Percentiles rank a stretch among this genome's conserved stretches.
phyloP scores from a whole-genome alignment of 768 basidiomycete genomes.

The Panaeolus cyanescens region DNA sequence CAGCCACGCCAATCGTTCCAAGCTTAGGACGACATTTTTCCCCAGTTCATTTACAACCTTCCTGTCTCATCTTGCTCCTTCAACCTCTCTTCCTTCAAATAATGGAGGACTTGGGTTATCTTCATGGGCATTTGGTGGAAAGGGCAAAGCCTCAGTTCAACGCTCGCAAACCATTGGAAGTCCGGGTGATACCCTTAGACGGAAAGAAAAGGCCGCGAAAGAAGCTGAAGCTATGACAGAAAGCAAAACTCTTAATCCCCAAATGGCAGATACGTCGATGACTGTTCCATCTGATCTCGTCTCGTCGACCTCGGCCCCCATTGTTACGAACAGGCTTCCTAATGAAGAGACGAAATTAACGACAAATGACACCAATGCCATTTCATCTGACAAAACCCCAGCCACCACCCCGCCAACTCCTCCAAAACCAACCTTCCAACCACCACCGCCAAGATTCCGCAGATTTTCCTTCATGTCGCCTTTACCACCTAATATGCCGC shows the following conservation, averaged over 20 bases:
- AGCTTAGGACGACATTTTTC: neutral
- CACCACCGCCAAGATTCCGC: slow-evolving; percentile 17
- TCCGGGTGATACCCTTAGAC: neutral
- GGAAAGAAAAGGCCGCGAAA: neutral
- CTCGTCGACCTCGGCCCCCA: neutral
- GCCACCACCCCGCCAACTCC: neutral
- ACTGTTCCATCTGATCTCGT: neutral
- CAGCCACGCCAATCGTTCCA: neutral
- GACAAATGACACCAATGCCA: neutral
- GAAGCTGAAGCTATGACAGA: neutral
- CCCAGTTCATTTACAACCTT: neutral
- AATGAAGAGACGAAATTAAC: neutral
- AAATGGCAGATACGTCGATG: neutral
- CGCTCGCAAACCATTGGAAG: slow-evolving; percentile 30
- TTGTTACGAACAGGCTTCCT: neutral
- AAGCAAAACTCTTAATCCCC: neutral
- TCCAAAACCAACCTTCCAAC: neutral
- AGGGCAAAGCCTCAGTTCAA: neutral
- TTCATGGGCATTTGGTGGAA: neutral
- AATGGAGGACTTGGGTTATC: neutral
- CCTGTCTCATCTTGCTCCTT: neutral
- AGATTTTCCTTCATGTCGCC: slow-evolving; percentile 39
- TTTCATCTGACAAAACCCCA: neutral
- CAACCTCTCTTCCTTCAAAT: neutral
- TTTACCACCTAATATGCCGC: neutral